These are phyloP conservation scores for Nyssa sinensis DNA, from an alignment of 148 eudicot genomes.

Conservation along the genomic window DNA sequence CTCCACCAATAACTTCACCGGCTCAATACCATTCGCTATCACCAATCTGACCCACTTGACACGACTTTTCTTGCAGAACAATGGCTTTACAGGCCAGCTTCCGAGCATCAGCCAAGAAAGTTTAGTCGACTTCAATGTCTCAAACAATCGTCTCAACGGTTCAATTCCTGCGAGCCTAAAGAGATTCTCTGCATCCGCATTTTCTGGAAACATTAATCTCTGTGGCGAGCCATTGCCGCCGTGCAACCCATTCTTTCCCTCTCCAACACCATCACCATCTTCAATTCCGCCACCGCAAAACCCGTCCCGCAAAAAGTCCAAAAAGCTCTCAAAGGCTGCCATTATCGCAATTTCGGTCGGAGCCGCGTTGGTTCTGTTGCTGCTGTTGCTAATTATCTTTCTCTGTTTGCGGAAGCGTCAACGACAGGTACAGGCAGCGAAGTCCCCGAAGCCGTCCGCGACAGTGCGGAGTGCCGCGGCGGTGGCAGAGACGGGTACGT, in stretches of 20 bases:
- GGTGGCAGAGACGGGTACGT: constrained; percentile 51
- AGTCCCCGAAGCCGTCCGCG: constrained; percentile 21
- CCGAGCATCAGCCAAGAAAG: constrained; percentile 43
- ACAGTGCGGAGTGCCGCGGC: constrained; percentile 16
- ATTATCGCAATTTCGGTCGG: constrained; percentile 59
- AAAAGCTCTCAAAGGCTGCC: constrained; percentile 57
- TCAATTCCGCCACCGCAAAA: neutral
- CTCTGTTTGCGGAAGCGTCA: constrained; percentile 25
- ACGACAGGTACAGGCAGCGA: neutral
- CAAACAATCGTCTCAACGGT: constrained; percentile 60
- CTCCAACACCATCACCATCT: constrained; percentile 46
- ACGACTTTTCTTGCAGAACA: constrained; percentile 44
- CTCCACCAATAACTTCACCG: constrained; percentile 54
- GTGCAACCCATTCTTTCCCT: constrained; percentile 61
- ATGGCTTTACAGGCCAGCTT: constrained; percentile 46
- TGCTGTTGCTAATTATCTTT: constrained; percentile 32
- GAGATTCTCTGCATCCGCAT: constrained; percentile 52
- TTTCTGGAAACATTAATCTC: constrained; percentile 55
- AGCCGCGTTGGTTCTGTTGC: constrained; percentile 20
- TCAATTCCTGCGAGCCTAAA: constrained; percentile 52
- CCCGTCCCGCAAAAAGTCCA: constrained; percentile 2
- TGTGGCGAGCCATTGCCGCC: constrained; percentile 66
- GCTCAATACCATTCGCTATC: constrained; percentile 56
- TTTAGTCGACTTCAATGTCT: constrained; percentile 49
- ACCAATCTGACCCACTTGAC: constrained; percentile 49